Conservation (phyloP, 345 rosid genomes). For the Eucalyptus caleyi region DNA sequence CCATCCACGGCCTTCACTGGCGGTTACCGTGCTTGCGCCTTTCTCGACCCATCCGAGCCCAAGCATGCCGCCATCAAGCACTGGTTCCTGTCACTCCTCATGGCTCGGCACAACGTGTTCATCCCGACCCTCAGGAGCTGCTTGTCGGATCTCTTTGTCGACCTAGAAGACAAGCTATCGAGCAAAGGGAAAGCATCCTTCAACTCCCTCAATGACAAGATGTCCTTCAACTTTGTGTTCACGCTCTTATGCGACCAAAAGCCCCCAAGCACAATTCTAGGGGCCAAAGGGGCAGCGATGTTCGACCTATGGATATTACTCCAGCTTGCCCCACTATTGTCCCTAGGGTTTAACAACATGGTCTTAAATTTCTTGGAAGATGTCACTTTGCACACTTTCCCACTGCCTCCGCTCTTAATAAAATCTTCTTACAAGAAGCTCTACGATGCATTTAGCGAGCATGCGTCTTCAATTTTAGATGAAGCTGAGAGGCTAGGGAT, state of each 20-base stretch:
- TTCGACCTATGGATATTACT: slow-evolving; percentile 3
- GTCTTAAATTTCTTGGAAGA: slow-evolving; percentile 3
- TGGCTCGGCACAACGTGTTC: slow-evolving; percentile 1
- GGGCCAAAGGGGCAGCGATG: background rate
- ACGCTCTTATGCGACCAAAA: background rate
- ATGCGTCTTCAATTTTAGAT: slow-evolving; percentile 3
- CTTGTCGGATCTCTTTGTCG: slow-evolving; percentile 4
- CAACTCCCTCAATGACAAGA: background rate
- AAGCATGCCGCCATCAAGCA: slow-evolving; percentile 20
- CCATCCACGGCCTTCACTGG: slow-evolving; percentile 27
- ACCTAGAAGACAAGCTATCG: slow-evolving; percentile 10
- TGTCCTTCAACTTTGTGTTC: slow-evolving; percentile 8
- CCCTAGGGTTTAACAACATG: background rate
- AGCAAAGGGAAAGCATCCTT: background rate
- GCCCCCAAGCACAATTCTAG: background rate
- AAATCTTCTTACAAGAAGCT: slow-evolving; percentile 15
- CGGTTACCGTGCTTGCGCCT: slow-evolving; percentile 21
- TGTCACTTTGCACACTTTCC: slow-evolving; percentile 8
- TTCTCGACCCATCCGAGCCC: slow-evolving; percentile 31
- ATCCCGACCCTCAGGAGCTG: slow-evolving; percentile 13
- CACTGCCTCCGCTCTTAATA: slow-evolving; percentile 4
- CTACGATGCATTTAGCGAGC: slow-evolving; percentile 9
- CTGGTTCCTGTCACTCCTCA: background rate
- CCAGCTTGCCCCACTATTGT: slow-evolving; percentile 11
- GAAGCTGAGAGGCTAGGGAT: slow-evolving; percentile 19